Evolutionary conservation across 257 asterid species (phyloP), one percentile per base, ranked within the genome.

Genomic region (Jasminum sambac): DNA sequence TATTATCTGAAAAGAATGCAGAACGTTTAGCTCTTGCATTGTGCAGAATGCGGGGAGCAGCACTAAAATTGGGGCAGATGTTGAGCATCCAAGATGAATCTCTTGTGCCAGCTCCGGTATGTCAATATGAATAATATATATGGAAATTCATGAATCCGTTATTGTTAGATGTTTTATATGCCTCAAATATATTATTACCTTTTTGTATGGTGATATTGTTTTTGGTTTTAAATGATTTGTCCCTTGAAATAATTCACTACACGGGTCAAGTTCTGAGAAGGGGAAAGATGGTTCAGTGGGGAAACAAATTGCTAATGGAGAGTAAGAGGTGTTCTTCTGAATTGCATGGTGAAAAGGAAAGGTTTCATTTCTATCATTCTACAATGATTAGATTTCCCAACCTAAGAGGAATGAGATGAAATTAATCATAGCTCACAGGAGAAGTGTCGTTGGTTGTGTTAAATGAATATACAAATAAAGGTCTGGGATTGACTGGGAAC

Each of bases 31-130:
- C 98, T 70, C 95, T 90, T 81, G 97, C 97, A 38, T 81, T 94
- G 75, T 94, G 98, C 87, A 89, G 98, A 91, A 94, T 94, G 98
- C 97, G 98, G 61, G 98, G 98, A 68, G 98, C 98, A 40, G 97
- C 98, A 57, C 92, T 94, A 67, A 94, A 94, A 85, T 74, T 94
- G 69, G 98, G 98, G 69, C 98, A 94, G 80, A 94, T 94, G 97
- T 77, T 94, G 76, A 94, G 98, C 68, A 94, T 94, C 80, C 98
- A 94, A 80, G 98, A 94, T 78, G 96, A 94, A 80, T 84, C 96
- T 77, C 82, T 94, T 59, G 83, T 94, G 58, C 97, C 98, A 72
- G 87, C 98, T 84, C 98, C 98, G 48, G 98, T 93, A 85, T 23
- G 77, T 78, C 63, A 57, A 69, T 66, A 19, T 77, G 3, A 67